Base-by-base conservation (phyloP, 2,329 filamentous ascomycete species). In the Pseudogymnoascus sp. region DNA sequence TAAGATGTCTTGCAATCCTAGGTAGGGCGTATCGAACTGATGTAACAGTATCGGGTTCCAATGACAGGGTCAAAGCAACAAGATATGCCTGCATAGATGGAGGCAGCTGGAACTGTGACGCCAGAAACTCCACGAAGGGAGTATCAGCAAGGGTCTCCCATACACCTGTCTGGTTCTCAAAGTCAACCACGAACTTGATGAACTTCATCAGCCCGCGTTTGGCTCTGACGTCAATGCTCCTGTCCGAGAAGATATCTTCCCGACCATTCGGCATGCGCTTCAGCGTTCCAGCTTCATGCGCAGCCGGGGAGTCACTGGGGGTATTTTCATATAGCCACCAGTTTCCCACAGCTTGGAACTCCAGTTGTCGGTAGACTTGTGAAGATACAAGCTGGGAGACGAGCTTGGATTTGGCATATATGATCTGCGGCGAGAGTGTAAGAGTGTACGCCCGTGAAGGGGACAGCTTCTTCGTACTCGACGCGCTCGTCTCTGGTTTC, bases 161-260 rank as follows among this genome's bases (percentile, higher is more conserved):
- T 2, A 79, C 69, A 61, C 82, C 82, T 60, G 70, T 74, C 71
- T 84, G 84, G 22, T 82, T 83, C 68, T 89, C 84, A 70, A 88
- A 88, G 69, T 91, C 84, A 65, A 87, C 80, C 61, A 96, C 89
- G 72, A 95, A 93, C 74, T 93, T 93, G 71, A 98, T 82, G 70
- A 97, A 96, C 75, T 96, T 96, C 89, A 97, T 96, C 70, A 98
- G 77, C 8, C 84, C 84, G 62, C 93, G 87, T 78, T 98, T 98
- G 5, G 91, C 86, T 67, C 89, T 89, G 68, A 89, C 82, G 53
- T 91, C 85, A 63, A 98, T 89, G 24, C 82, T 81, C 37, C 84
- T 84, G 73, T 91, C 89, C 59, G 88, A 84, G 74, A 97, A 97
- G 50, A 98, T 86, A 76, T 97, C 93, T 77, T 99, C 93, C 68